These are phyloP conservation scores for Phoma sp. DNA, from an alignment of 2,329 filamentous ascomycete species.

Conservation along the genomic window DNA sequence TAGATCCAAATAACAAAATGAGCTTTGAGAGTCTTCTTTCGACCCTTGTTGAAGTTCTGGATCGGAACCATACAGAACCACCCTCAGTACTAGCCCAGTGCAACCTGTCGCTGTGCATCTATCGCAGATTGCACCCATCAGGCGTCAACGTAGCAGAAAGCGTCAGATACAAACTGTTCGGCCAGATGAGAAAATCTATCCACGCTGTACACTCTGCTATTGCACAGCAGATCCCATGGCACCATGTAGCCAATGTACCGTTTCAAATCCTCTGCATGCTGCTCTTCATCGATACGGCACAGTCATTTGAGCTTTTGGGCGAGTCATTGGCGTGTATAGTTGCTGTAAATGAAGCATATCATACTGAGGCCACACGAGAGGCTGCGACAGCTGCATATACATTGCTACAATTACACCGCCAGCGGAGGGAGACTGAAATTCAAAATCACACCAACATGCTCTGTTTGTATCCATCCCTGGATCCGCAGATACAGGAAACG, in stretches of 20 bases:
- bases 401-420: conserved; percentile 2
- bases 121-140: conserved; percentile 1
- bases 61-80: conserved; percentile 1
- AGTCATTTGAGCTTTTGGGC: not conserved
- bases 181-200: not conserved
- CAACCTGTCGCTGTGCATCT: conserved; percentile 2
- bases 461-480: not conserved
- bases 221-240: not conserved
- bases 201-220: conserved; percentile 4
- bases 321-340: not conserved
- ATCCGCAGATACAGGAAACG: not conserved
- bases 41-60: not conserved
- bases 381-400: conserved; percentile 2
- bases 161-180: not conserved
- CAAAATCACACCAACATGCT: conserved; percentile 4
- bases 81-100: conserved; percentile 3
- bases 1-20: conserved; percentile 2
- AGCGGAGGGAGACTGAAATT: not conserved
- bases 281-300: not conserved
- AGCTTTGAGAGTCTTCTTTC: not conserved
- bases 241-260: conserved; percentile 5
- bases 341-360: conserved; percentile 4
- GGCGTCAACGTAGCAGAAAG: not conserved
- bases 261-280: conserved; percentile 8
- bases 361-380: conserved; percentile 3